Evolutionary conservation across 2,329 filamentous ascomycete genomes (phyloP).

Genomic region (Trichoderma oligosporum): DNA sequence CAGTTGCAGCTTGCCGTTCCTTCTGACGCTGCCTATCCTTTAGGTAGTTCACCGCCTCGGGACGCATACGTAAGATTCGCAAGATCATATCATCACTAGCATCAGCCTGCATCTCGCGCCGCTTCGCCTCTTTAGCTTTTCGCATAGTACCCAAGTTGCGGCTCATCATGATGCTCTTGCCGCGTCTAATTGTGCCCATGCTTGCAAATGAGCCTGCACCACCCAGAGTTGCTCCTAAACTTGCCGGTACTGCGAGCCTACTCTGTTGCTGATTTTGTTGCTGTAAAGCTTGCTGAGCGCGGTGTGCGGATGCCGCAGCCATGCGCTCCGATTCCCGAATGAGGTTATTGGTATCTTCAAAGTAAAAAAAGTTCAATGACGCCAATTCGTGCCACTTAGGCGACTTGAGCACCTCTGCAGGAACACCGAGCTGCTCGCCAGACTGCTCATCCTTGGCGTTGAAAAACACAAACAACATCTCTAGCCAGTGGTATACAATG

Average conservation of each 20-base stretch:
- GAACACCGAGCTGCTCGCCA: slow-evolving; percentile 80
- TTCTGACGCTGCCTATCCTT: slow-evolving; percentile 90
- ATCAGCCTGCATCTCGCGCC: slow-evolving; percentile 92
- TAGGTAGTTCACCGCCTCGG: slow-evolving; percentile 82
- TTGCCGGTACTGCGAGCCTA: slow-evolving; percentile 65
- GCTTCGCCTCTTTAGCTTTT: slow-evolving; percentile 91
- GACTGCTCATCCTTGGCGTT: slow-evolving; percentile 81
- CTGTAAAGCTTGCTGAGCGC: slow-evolving; percentile 65
- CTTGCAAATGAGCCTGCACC: slow-evolving; percentile 53
- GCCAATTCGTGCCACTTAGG: slow-evolving; percentile 98
- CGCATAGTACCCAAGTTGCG: slow-evolving; percentile 95
- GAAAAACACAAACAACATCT: slow-evolving; percentile 91
- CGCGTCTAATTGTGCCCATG: slow-evolving; percentile 62
- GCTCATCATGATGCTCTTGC: slow-evolving; percentile 86
- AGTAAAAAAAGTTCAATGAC: slow-evolving; percentile 98
- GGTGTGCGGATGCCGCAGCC: slow-evolving; percentile 78
- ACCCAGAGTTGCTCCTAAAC: slow-evolving; percentile 36
- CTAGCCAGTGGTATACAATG: slow-evolving; percentile 90
- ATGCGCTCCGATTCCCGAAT: slow-evolving; percentile 96
- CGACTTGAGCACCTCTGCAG: slow-evolving; percentile 86
- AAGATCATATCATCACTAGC: slow-evolving; percentile 98
- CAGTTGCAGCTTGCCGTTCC: slow-evolving; percentile 83
- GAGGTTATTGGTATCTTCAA: slow-evolving; percentile 83
- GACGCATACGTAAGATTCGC: slow-evolving; percentile 88
- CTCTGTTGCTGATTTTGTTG: slow-evolving; percentile 49